phyloP scores from a whole-genome alignment of 495 filamentous ascomycete species.

The Elaphomyces granulatus region DNA sequence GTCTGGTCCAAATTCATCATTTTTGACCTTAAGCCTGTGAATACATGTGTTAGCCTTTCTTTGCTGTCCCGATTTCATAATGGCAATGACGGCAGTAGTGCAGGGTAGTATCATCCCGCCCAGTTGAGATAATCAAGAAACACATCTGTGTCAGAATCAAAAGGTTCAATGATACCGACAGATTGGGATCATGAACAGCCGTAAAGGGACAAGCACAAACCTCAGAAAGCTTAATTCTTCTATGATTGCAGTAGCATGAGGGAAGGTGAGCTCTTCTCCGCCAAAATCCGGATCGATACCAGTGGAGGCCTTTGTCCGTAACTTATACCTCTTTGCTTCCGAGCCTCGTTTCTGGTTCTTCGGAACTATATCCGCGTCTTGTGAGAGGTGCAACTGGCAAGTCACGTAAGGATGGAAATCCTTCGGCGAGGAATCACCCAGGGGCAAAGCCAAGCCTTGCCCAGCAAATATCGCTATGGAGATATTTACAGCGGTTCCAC shows the following conservation, averaged over 20 bases:
- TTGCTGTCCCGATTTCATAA: too few species aligned
- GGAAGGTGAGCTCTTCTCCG: conserved; percentile 47
- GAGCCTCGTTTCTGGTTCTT: background rate
- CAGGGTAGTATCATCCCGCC: too few species aligned
- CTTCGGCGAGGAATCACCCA: conserved; percentile 36
- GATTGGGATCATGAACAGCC: too few species aligned
- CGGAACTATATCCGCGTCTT: conserved; percentile 19
- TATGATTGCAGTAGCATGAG: conserved; percentile 46
- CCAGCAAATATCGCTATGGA: conserved; percentile 38
- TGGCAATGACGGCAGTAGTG: too few species aligned
- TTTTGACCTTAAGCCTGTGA: conserved; percentile 66
- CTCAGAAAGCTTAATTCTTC: conserved; percentile 70
- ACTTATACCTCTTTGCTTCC: conserved; percentile 37
- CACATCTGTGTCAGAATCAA: too few species aligned
- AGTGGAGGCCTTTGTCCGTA: conserved; percentile 43
- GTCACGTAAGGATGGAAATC: conserved; percentile 67
- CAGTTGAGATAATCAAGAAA: too few species aligned
- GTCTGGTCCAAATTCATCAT: conserved; percentile 65
- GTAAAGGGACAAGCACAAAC: too few species aligned
- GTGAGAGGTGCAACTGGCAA: conserved; percentile 67
- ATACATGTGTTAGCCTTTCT: conserved; percentile 1
- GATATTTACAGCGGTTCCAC: conserved; percentile 22
- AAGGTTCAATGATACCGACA: too few species aligned
- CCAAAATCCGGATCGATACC: conserved; percentile 59
- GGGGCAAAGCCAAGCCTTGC: conserved; percentile 36